Evolutionary conservation across 192 early-diverging fungal genomes (phyloP).

Genomic region (Linnemannia exigua): DNA sequence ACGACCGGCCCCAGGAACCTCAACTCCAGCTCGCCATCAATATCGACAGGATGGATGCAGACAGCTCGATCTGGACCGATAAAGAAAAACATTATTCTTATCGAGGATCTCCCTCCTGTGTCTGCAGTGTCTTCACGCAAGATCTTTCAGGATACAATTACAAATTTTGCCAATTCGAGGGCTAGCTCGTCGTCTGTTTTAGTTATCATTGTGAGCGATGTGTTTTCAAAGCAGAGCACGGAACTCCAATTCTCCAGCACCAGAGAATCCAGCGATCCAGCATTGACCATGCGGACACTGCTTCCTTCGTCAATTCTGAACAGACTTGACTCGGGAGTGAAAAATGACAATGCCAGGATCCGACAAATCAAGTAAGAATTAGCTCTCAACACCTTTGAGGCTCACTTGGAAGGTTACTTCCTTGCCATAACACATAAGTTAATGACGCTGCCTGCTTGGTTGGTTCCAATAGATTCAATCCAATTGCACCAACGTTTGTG

Average conservation of each 20-base stretch:
- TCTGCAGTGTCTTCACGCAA: constrained; percentile 60
- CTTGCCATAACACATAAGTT: not conserved
- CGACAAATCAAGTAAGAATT: constrained; percentile 48
- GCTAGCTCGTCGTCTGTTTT: constrained; percentile 30
- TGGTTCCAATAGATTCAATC: constrained; percentile 64
- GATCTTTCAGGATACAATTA: constrained; percentile 65
- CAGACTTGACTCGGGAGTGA: constrained; percentile 39
- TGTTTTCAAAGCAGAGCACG: constrained; percentile 52
- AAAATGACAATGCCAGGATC: constrained; percentile 12
- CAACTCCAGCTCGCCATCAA: not conserved
- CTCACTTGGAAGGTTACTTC: not conserved
- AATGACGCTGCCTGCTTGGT: not conserved
- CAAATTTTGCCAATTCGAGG: constrained; percentile 56
- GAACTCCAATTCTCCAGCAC: constrained; percentile 40
- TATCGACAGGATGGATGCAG: not conserved
- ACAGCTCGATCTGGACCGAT: not conserved
- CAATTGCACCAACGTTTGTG: constrained; percentile 74
- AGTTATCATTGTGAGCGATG: constrained; percentile 54
- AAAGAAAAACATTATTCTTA: constrained; percentile 62
- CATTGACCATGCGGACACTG: constrained; percentile 32
- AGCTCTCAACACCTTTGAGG: not conserved
- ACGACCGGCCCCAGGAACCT: not conserved
- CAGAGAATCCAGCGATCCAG: constrained; percentile 33
- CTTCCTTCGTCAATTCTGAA: constrained; percentile 28
- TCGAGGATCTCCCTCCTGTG: constrained; percentile 74